These are phyloP conservation scores for Hypoxylon trugodes DNA, from an alignment of 495 filamentous ascomycete species.

Conservation along the genomic window DNA sequence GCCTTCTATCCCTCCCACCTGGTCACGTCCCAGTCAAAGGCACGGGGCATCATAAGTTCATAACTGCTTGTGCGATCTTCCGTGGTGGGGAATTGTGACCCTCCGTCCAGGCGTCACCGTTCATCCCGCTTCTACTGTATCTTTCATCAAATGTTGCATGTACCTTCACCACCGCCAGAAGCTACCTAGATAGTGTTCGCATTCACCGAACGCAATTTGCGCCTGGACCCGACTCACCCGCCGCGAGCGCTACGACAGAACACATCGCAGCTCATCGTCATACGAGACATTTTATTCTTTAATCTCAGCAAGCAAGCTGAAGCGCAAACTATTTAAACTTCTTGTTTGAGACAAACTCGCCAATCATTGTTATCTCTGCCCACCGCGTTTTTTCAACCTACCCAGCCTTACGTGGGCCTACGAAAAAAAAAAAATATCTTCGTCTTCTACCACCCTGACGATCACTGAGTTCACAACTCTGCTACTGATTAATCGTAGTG, in stretches of 20 bases:
- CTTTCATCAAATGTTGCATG: slow-evolving; percentile 45
- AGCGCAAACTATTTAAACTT: slow-evolving; percentile 50
- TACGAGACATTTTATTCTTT: slow-evolving; percentile 60
- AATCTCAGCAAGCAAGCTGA: slow-evolving; percentile 48
- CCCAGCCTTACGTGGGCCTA: slow-evolving; percentile 39
- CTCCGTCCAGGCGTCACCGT: slow-evolving; percentile 46
- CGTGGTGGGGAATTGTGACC: slow-evolving; percentile 50
- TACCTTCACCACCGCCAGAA: slow-evolving; percentile 46
- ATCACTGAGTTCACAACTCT: slow-evolving; percentile 11
- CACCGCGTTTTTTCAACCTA: slow-evolving; percentile 41
- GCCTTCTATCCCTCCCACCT: slow-evolving; percentile 47
- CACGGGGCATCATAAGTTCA: slow-evolving; percentile 49
- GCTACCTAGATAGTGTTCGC: slow-evolving; percentile 40
- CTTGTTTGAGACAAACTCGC: slow-evolving; percentile 44
- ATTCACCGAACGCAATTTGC: slow-evolving; percentile 46
- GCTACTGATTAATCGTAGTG: slow-evolving; percentile 25
- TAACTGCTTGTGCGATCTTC: slow-evolving; percentile 50
- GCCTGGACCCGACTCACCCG: slow-evolving; percentile 41
- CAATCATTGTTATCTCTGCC: slow-evolving; percentile 37
- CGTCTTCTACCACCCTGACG: slow-evolving; percentile 22
- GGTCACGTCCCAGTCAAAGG: slow-evolving; percentile 48
- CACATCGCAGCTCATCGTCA: slow-evolving; percentile 46
- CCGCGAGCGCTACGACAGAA: slow-evolving; percentile 44
- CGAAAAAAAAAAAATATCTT: slow-evolving; percentile 30
- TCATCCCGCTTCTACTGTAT: slow-evolving; percentile 47